These are phyloP conservation scores for Apiospora koreana DNA, from an alignment of 2,329 filamentous ascomycete genomes.

Conservation along the genomic window DNA sequence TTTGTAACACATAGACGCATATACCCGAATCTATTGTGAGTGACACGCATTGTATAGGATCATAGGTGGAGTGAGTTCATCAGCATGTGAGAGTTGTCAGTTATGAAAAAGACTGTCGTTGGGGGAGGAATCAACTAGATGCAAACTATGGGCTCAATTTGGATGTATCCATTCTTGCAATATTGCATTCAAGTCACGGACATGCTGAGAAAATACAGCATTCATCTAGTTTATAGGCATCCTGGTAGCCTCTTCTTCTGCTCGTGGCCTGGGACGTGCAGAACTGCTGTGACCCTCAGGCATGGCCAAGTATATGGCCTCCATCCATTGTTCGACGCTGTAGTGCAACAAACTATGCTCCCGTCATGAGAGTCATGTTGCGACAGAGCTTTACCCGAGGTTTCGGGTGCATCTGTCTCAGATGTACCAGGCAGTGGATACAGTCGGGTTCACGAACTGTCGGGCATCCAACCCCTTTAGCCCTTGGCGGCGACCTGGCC, in stretches of 20 bases:
- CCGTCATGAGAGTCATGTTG: not conserved
- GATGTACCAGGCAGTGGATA: too few relatives aligned
- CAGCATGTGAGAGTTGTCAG: too few relatives aligned
- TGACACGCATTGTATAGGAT: not conserved
- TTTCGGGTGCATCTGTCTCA: not conserved
- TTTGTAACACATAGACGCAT: not conserved
- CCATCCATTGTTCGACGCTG: not conserved
- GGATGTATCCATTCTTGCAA: not conserved
- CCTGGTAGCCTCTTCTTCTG: not conserved
- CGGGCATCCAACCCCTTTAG: conserved; percentile 12
- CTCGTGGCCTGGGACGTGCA: not conserved
- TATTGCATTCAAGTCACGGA: not conserved
- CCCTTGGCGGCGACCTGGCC: conserved; percentile 30
- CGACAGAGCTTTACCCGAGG: not conserved
- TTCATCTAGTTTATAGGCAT: not conserved
- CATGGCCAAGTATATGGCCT: not conserved
- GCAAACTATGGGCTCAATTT: not conserved
- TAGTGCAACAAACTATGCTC: not conserved
- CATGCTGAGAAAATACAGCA: not conserved
- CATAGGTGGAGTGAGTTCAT: not conserved
- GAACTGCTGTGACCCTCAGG: not conserved
- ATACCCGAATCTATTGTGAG: not conserved
- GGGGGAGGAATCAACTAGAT: not conserved
- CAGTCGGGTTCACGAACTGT: not conserved
- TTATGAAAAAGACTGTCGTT: too few relatives aligned